Evolutionary conservation across 768 basidiomycete species (phyloP).

Genomic region (Podaxis mareebaensis): DNA sequence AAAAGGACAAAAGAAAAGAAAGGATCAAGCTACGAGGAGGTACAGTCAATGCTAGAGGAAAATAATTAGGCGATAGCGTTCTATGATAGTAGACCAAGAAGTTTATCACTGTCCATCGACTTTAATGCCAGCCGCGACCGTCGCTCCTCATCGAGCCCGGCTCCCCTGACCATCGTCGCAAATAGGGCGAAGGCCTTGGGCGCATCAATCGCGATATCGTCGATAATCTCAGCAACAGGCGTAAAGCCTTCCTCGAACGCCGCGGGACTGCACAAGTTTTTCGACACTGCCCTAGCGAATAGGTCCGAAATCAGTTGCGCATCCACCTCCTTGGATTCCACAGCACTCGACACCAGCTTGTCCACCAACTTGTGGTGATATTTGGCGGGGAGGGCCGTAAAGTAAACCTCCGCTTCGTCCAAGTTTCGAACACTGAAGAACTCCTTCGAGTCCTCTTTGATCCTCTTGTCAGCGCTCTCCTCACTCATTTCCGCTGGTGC

Average conservation of each 20-base stretch:
- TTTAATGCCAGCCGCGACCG: constrained; percentile 58
- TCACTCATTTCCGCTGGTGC: constrained; percentile 55
- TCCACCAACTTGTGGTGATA: constrained; percentile 70
- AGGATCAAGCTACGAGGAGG: constrained; percentile 14
- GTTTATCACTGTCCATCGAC: constrained; percentile 58
- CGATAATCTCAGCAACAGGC: constrained; percentile 72
- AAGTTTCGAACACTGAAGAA: constrained; percentile 83
- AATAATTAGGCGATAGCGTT: constrained; percentile 12
- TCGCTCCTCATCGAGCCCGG: constrained; percentile 65
- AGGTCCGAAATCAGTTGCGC: constrained; percentile 76
- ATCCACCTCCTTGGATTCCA: constrained; percentile 83
- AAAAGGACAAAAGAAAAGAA: constrained; percentile 17
- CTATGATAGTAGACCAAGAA: constrained; percentile 62
- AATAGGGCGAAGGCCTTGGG: constrained; percentile 82
- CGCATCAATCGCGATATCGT: constrained; percentile 88
- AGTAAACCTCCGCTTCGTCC: constrained; percentile 87
- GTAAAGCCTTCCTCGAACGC: constrained; percentile 76
- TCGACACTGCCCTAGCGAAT: constrained; percentile 62
- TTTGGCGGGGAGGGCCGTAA: constrained; percentile 66
- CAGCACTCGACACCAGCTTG: constrained; percentile 68
- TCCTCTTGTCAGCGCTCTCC: constrained; percentile 69
- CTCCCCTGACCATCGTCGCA: constrained; percentile 72
- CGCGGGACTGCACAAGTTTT: constrained; percentile 56
- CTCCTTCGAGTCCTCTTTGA: constrained; percentile 82
- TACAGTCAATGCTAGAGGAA: constrained; percentile 14